Conservation (phyloP, 2,329 filamentous ascomycete genomes). For the Colletotrichum sp. region DNA sequence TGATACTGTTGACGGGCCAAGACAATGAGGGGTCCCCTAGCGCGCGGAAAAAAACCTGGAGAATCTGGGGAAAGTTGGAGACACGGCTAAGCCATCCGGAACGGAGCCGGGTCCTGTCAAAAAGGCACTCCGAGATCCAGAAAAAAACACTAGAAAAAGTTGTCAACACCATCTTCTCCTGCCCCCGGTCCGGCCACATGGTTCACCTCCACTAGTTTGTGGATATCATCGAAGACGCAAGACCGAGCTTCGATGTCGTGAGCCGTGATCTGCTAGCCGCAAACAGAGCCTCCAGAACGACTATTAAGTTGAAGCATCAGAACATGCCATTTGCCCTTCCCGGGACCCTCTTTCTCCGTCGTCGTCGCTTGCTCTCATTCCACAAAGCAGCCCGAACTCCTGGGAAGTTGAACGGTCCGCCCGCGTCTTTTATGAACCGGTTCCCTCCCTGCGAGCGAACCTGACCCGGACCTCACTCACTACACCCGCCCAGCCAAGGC, state of each 20-base stretch:
- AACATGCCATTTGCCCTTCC: background rate
- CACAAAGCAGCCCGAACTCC: background rate
- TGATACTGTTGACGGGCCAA: background rate
- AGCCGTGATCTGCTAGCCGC: conserved; percentile 16
- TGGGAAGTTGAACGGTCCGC: background rate
- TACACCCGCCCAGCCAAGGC: background rate
- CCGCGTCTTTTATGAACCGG: background rate
- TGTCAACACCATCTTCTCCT: conserved; percentile 15
- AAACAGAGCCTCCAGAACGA: conserved; percentile 5
- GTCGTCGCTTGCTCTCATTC: background rate
- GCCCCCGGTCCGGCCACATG: conserved; percentile 16
- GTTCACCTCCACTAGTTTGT: conserved; percentile 20
- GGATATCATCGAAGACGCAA: conserved; percentile 19
- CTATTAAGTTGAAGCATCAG: conserved; percentile 14
- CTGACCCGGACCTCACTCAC: background rate
- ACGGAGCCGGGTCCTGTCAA: conserved; percentile 4
- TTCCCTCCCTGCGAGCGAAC: background rate
- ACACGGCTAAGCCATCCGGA: conserved; percentile 2
- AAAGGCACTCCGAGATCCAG: background rate
- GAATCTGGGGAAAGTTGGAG: conserved; percentile 12
- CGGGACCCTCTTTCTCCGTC: background rate
- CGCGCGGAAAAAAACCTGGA: conserved; percentile 5
- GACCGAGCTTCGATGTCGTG: conserved; percentile 19
- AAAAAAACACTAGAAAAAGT: background rate
- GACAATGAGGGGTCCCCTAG: background rate